Base-by-base conservation (phyloP, 2,329 filamentous ascomycete genomes). In the Chrysoporthe puriensis region DNA sequence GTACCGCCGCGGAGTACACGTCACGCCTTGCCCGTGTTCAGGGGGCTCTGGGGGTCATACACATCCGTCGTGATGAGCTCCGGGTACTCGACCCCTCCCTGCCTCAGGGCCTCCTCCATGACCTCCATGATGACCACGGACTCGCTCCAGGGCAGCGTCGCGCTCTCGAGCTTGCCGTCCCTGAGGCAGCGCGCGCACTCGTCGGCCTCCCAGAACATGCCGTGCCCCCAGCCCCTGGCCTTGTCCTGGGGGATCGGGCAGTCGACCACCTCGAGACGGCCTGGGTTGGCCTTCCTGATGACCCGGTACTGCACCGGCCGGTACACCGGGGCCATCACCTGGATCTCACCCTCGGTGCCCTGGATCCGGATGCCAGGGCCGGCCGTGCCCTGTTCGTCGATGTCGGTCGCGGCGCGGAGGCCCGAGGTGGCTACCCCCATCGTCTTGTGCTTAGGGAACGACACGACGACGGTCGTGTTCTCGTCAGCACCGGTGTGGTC, bases 91-190 rank as follows among this genome's bases (percentile, higher is more conserved):
- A 88, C 79, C 14, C 79, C 83, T 34, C 85, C 86, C 74, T 88
- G 84, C 74, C 77, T 79, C 72, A 88, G 78, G 34, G 81, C 82
- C 73, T 82, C 79, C 61, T 88, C 86, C 86, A 88, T 88, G 62
- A 83, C 81, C 76, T 94, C 90, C 93, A 97, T 97, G 71, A 97
- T 93, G 61, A 89, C 85, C 65, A 96, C 83, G 75, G 91, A 95
- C 84, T 97, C 94, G 58, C 87, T 84, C 82, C 88, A 87, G 26
- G 90, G 88, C 78, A 96, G 80, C 14, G 85, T 85, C 60, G 86
- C 84, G 76, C 92, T 93, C 82, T 97, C 90, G 74, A 90, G 86
- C 79, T 88, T 88, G 32, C 93, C 92, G 76, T 96, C 93, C 56
- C 90, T 84, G 67, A 97, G 67, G 67, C 78, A 80, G 46, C 78